Evolutionary conservation across 139 green algal genomes (phyloP).

Genomic region (Chlorella sorokiniana): DNA sequence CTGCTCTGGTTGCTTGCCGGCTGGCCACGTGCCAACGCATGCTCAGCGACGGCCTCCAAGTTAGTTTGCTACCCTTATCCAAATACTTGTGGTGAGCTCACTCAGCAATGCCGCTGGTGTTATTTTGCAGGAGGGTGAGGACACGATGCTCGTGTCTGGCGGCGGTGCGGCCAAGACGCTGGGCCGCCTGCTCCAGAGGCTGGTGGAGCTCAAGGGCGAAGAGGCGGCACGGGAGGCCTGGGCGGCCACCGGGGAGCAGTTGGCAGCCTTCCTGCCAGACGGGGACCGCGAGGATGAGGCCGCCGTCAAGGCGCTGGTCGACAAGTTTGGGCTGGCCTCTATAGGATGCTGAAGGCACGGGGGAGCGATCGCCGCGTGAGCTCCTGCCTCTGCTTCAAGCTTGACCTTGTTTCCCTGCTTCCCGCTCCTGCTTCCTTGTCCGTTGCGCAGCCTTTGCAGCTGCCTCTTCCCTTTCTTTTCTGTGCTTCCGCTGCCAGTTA

Average conservation of each 20-base stretch:
- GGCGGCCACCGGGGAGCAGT: slow-evolving; percentile 8
- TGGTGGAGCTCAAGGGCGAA: slow-evolving; percentile 29
- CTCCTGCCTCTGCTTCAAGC: too few relatives aligned
- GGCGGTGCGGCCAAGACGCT: slow-evolving; percentile 38
- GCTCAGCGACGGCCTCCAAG: too few relatives aligned
- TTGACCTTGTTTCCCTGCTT: neutral
- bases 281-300: neutral
- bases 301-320: neutral
- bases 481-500: neutral
- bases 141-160: slow-evolving; percentile 47
- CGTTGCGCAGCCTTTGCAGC: neutral
- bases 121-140: slow-evolving; percentile 35
- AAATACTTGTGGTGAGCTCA: too few relatives aligned
- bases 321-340: neutral
- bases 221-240: slow-evolving; percentile 28
- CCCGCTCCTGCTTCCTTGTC: neutral
- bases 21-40: too few relatives aligned
- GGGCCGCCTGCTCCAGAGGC: slow-evolving; percentile 12
- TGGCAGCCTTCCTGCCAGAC: slow-evolving; percentile 18
- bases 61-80: too few relatives aligned
- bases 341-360: neutral
- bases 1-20: too few relatives aligned
- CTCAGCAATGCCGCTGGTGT: neutral
- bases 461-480: neutral
- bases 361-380: neutral